Evolutionary conservation across 768 basidiomycete genomes (phyloP).

Genomic region (Rhodotorula toruloides): DNA sequence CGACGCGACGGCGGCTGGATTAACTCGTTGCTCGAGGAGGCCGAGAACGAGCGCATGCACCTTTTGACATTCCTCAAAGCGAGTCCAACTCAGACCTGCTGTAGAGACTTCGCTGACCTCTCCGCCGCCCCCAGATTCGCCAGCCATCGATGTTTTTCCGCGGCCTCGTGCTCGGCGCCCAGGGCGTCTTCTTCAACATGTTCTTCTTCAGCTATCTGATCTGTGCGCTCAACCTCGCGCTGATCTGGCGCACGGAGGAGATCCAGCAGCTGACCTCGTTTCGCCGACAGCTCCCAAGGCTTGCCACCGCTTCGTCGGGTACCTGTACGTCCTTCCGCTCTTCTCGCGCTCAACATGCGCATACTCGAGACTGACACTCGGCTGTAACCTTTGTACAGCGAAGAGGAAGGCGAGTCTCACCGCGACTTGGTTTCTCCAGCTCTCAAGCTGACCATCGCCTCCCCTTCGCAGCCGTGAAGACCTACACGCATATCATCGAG

Average conservation of each 20-base stretch:
- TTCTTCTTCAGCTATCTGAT: constrained; percentile 68
- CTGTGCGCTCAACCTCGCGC: constrained; percentile 8
- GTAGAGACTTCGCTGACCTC: background rate
- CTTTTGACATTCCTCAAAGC: constrained; percentile 84
- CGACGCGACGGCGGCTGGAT: constrained; percentile 55
- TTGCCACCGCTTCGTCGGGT: constrained; percentile 42
- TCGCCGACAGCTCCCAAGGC: constrained; percentile 36
- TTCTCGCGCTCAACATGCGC: constrained; percentile 28
- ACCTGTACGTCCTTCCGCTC: constrained; percentile 45
- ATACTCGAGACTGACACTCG: too few relatives aligned
- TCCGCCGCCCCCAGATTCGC: constrained; percentile 51
- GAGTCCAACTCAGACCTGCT: background rate
- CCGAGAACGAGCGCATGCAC: constrained; percentile 86
- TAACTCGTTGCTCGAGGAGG: constrained; percentile 61
- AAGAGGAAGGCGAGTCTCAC: too few relatives aligned
- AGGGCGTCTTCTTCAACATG: constrained; percentile 57
- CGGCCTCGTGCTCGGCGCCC: constrained; percentile 74
- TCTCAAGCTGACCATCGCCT: constrained; percentile 47
- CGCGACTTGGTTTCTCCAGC: constrained; percentile 32
- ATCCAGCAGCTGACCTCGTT: constrained; percentile 41
- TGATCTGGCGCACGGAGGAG: background rate
- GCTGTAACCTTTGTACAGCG: too few relatives aligned
- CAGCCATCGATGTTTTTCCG: constrained; percentile 77
- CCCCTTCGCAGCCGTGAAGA: background rate
- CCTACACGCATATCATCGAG: constrained; percentile 64